Percentiles rank a stretch among this genome's conserved stretches.
Evolutionary conservation across 441 rosid genomes (phyloP).

Genomic region (Jatropha podagrica): DNA sequence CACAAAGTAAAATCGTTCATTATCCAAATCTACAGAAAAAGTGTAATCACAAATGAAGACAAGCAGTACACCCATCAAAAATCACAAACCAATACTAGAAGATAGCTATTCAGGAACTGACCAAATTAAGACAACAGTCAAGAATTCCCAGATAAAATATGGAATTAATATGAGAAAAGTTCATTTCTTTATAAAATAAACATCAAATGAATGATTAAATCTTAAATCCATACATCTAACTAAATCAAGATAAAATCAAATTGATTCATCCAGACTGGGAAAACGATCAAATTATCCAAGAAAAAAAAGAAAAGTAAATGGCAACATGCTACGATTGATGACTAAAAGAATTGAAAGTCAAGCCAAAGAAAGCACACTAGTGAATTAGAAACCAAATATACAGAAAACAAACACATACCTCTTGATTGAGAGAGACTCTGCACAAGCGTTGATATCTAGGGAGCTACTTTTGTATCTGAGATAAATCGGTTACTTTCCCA

Average conservation of each 20-base stretch:
- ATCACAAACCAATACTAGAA: constrained; percentile 6
- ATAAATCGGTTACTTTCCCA: background rate
- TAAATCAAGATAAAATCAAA: background rate
- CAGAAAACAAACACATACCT: background rate
- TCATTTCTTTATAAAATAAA: too few species aligned
- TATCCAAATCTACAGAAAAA: background rate
- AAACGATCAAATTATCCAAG: background rate
- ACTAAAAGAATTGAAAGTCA: background rate
- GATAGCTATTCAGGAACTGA: background rate
- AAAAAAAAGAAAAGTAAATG: background rate
- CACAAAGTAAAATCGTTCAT: background rate
- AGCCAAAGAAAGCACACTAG: background rate
- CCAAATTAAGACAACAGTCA: background rate
- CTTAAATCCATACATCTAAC: background rate
- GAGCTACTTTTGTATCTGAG: too few species aligned
- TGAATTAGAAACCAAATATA: background rate
- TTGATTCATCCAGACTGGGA: background rate
- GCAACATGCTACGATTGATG: background rate
- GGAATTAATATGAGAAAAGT: background rate
- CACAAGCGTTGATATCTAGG: background rate
- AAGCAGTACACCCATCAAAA: constrained; percentile 2
- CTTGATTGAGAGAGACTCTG: background rate
- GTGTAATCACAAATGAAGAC: background rate
- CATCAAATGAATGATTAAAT: background rate
- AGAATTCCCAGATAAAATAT: background rate